Evolutionary conservation across 108 stramenopile species (phyloP).

Genomic region (Nitzschia inconspicua): DNA sequence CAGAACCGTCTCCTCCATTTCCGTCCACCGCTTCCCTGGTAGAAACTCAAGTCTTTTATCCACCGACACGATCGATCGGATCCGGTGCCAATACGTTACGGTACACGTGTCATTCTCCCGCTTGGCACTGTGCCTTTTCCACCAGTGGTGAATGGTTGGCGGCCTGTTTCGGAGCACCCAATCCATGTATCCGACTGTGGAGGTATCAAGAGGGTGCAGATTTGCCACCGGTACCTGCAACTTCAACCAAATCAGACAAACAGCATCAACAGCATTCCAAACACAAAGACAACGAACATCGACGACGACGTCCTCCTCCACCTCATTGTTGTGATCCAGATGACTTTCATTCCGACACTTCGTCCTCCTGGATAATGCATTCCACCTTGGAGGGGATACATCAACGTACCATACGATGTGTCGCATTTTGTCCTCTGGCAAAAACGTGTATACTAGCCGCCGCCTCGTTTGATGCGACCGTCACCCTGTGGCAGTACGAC

Average conservation of each 20-base stretch:
- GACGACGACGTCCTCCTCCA: too few species aligned
- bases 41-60: conserved; percentile 8
- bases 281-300: background rate
- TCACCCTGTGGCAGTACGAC: conserved; percentile 80
- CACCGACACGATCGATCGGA: conserved; percentile 16
- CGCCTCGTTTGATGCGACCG: conserved; percentile 90
- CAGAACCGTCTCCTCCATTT: background rate
- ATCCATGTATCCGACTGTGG: conserved; percentile 73
- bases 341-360: too few species aligned
- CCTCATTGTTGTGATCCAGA: too few species aligned
- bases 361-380: conserved; percentile 36
- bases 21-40: conserved; percentile 10
- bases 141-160: conserved; percentile 68
- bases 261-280: background rate
- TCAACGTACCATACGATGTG: conserved; percentile 61
- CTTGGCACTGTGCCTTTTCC: conserved; percentile 68
- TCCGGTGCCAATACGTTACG: conserved; percentile 1
- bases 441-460: conserved; percentile 60
- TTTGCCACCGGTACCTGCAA: background rate
- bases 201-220: conserved; percentile 16
- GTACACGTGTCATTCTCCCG: conserved; percentile 36
- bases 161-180: conserved; percentile 68
- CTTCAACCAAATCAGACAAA: background rate
- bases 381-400: conserved; percentile 45
- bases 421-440: conserved; percentile 65